These are phyloP conservation scores for Vaccinium darrowii DNA, from an alignment of 148 eudicot species.

Conservation along the genomic window DNA sequence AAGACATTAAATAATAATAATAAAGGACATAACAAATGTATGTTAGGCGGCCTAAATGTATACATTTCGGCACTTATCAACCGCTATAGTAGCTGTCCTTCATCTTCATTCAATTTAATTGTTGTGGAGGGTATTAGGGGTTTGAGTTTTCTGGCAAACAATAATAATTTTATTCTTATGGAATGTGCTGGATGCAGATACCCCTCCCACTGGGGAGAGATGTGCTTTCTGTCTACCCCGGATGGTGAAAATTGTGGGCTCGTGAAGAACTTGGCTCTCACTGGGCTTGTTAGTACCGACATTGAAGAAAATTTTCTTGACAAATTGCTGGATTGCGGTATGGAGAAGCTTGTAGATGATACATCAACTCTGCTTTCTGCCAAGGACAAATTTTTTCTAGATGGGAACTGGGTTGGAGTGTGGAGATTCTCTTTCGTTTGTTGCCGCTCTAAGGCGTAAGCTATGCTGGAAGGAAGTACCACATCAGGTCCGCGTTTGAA, in stretches of 20 bases:
- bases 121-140: background rate
- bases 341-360: conserved; percentile 66
- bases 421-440: conserved; percentile 59
- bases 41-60: no score
- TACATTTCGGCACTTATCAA: no score
- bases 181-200: conserved; percentile 49
- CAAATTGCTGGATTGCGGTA: conserved; percentile 53
- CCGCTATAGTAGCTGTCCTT: no score
- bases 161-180: background rate
- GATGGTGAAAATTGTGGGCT: conserved; percentile 98
- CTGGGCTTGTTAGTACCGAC: conserved; percentile 71
- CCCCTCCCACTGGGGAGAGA: conserved; percentile 97
- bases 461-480: conserved; percentile 57
- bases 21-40: no score
- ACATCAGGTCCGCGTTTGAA: conserved; percentile 47
- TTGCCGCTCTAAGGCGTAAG: conserved; percentile 49
- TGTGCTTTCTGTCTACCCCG: conserved; percentile 85
- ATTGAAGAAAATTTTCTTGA: conserved; percentile 42
- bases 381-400: conserved; percentile 61
- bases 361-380: conserved; percentile 48
- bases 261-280: conserved; percentile 79
- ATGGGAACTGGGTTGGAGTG: conserved; percentile 94
- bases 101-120: background rate
- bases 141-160: background rate
- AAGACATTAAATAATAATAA: no score